Evolutionary conservation across 257 asterid genomes (phyloP), one percentile per base, ranked within the genome.

Genomic region (Solanum lycopersicoides): DNA sequence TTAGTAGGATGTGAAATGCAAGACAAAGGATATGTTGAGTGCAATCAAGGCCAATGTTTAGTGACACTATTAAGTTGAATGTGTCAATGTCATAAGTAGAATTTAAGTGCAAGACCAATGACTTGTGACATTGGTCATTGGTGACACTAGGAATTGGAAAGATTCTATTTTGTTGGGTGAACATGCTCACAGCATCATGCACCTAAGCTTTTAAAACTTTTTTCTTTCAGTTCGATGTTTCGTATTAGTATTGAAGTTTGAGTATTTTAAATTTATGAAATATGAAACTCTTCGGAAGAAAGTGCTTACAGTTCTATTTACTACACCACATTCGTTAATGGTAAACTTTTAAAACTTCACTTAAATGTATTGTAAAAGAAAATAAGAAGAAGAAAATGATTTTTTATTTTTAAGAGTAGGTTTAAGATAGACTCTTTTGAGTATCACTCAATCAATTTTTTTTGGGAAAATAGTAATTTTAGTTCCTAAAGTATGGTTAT

Each of bases 161-260:
- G 79, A 71, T 71, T 34, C 76, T 69, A 71, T 71, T 71, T 71
- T 71, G 79, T 16, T 71, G n/a, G 79, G 44, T 34, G 79, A 34
- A 71, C 34, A 71, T 71, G 79, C 44, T 71, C 21, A 21, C 25
- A 71, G 44, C 25, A 2, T 20, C 25, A 71, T 16, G 44, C 77
- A 71, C 79, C 44, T 34, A 71, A 2, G 42, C 14, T 4, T 71
- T 32, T 71, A 71, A 71, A 71, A 71, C 42, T 16, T 0, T 53
- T 53, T 53, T 6, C 18, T 53, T 53, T 18, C 1, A 3, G 0
- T 16, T 0, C 8, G 1, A 0, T 53, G 2, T 53, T 53, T 18
- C 4, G 2, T 53, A 18, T 53, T 18, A 6, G 63, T 18, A 53
- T 18, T 53, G 4, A 53, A 53, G 10, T 18, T 53, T 0, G 4